Percentiles rank a stretch among this genome's conserved stretches.
Evolutionary conservation across 2,329 filamentous ascomycete genomes (phyloP).

Genomic region (Didymella lethalis): DNA sequence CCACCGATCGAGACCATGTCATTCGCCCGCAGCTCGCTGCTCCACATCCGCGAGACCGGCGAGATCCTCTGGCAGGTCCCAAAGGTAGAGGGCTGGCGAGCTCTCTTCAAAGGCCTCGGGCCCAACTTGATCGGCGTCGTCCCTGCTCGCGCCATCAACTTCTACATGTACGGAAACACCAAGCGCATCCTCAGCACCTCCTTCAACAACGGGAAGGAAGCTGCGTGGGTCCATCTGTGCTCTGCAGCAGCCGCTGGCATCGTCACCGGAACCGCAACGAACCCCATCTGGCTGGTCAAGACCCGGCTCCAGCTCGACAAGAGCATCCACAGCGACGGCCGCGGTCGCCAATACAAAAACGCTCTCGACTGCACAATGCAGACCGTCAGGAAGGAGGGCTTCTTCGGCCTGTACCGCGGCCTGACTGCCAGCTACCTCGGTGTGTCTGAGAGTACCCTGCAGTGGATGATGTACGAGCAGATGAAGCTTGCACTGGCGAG

Average conservation of each 20-base stretch:
- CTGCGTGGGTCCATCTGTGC: constrained; percentile 77
- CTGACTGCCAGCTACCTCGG: constrained; percentile 92
- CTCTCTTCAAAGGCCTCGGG: constrained; percentile 90
- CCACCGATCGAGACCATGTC: constrained; percentile 66
- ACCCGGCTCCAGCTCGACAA: constrained; percentile 92
- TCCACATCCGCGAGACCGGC: constrained; percentile 85
- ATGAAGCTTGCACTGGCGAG: constrained; percentile 78
- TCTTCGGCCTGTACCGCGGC: constrained; percentile 85
- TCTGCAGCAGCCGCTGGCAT: constrained; percentile 82
- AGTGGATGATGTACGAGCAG: constrained; percentile 95
- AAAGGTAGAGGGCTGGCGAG: constrained; percentile 80
- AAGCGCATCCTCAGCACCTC: constrained; percentile 81
- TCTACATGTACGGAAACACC: constrained; percentile 91
- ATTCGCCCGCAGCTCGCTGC: constrained; percentile 69
- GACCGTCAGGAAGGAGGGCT: constrained; percentile 79
- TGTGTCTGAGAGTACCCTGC: constrained; percentile 86
- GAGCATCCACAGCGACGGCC: constrained; percentile 69
- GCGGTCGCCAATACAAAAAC: constrained; percentile 80
- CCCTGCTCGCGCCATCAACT: constrained; percentile 89
- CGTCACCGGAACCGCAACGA: constrained; percentile 87
- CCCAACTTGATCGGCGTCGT: constrained; percentile 91
- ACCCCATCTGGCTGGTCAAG: constrained; percentile 97
- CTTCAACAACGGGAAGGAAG: constrained; percentile 74
- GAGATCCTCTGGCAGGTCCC: constrained; percentile 86
- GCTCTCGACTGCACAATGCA: constrained; percentile 87